Conservation (phyloP, 208 protist genomes). For the Leishmania aethiopica region DNA sequence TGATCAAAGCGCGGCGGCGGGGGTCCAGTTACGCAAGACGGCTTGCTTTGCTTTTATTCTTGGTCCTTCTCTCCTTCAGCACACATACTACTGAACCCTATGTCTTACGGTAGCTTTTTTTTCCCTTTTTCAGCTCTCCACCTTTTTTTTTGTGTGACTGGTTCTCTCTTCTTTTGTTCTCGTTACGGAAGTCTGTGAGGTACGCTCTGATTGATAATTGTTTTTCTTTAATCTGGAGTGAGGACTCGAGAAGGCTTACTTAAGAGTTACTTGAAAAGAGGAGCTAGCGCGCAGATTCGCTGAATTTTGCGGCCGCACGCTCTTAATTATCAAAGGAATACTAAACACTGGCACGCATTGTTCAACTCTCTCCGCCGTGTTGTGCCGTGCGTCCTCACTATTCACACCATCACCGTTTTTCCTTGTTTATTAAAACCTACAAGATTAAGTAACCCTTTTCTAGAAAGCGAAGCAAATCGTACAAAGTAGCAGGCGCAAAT, state of each 20-base stretch:
- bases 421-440: conserved; percentile 18
- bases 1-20: conserved; percentile 2
- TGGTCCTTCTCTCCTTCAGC: background rate
- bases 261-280: background rate
- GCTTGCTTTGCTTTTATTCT: background rate
- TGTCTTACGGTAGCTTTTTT: conserved; percentile 5
- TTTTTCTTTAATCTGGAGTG: conserved; percentile 8
- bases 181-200: conserved; percentile 2
- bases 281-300: background rate
- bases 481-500: background rate
- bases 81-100: background rate
- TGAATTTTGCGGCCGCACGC: background rate
- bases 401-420: conserved; percentile 17
- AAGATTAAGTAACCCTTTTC: conserved; percentile 20
- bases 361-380: conserved; percentile 5
- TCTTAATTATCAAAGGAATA: background rate
- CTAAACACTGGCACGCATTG: background rate
- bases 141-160: background rate
- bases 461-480: conserved; percentile 6
- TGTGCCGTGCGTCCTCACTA: conserved; percentile 5
- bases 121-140: background rate
- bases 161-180: conserved; percentile 11
- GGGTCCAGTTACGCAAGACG: background rate
- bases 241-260: conserved; percentile 1
- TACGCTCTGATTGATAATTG: conserved; percentile 12